phyloP scores from a whole-genome alignment of 2,329 filamentous ascomycete genomes.

The Rhynchosporium graminicola region DNA sequence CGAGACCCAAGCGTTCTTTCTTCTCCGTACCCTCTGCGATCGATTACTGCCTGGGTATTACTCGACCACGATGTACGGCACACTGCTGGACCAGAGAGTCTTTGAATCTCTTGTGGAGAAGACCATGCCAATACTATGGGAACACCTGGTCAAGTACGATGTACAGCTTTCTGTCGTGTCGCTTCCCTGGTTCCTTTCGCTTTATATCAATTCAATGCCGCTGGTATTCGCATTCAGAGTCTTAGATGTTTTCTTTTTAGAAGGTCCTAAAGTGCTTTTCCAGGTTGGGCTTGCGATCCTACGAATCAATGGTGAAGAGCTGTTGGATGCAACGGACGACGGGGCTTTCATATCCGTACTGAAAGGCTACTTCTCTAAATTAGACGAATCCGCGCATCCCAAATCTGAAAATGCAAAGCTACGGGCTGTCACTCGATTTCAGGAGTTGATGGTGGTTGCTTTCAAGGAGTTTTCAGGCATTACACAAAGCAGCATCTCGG shows the following conservation, averaged over 20 bases:
- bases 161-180: constrained; percentile 97
- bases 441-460: constrained; percentile 97
- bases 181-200: constrained; percentile 93
- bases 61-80: constrained; percentile 98
- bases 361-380: constrained; percentile 88
- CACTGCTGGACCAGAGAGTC: constrained; percentile 91
- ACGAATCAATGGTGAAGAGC: constrained; percentile 93
- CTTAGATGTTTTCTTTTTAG: constrained; percentile 95
- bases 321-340: constrained; percentile 90
- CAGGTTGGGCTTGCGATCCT: constrained; percentile 97
- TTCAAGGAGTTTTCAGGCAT: constrained; percentile 98
- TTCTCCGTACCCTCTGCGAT: constrained; percentile 89
- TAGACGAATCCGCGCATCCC: constrained; percentile 95
- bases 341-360: constrained; percentile 95
- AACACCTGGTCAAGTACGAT: constrained; percentile 94
- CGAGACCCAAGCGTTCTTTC: constrained; percentile 91
- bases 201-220: constrained; percentile 99
- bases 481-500: constrained; percentile 88
- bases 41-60: constrained; percentile 94
- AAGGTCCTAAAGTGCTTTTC: constrained; percentile 95
- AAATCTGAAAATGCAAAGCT: constrained; percentile 94
- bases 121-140: constrained; percentile 98
- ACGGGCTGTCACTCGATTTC: constrained; percentile 90
- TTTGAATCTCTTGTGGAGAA: constrained; percentile 98
- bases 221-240: constrained; percentile 96